phyloP scores from a whole-genome alignment of 2,329 filamentous ascomycete species.

The Hymenoscyphus fraxineus region DNA sequence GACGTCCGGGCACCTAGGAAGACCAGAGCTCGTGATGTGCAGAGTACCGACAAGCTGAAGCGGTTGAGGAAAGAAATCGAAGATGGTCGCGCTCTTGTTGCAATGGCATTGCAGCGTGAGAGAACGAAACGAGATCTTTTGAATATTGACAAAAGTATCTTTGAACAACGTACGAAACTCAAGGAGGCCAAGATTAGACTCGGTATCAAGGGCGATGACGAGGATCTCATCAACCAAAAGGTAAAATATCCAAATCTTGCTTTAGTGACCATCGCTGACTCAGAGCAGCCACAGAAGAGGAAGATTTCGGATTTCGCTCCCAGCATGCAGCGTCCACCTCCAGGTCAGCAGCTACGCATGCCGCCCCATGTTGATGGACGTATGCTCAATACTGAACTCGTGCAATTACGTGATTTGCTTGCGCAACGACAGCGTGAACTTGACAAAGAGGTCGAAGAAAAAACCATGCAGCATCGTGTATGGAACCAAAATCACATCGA shows the following conservation, averaged over 20 bases:
- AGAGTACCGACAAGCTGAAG: slow-evolving; percentile 91
- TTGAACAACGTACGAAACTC: slow-evolving; percentile 75
- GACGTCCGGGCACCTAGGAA: slow-evolving; percentile 94
- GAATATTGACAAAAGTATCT: slow-evolving; percentile 70
- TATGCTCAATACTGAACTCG: slow-evolving; percentile 72
- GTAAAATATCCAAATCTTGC: slow-evolving; percentile 49
- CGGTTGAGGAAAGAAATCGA: slow-evolving; percentile 87
- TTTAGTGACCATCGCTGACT: slow-evolving; percentile 20
- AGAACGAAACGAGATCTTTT: slow-evolving; percentile 73
- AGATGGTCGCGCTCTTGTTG: slow-evolving; percentile 76
- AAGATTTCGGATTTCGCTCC: slow-evolving; percentile 55
- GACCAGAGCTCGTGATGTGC: slow-evolving; percentile 87
- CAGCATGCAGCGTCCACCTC: slow-evolving; percentile 53
- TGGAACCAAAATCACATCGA: slow-evolving; percentile 93
- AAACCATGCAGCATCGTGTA: slow-evolving; percentile 80
- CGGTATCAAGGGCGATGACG: slow-evolving; percentile 87
- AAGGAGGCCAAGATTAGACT: slow-evolving; percentile 87
- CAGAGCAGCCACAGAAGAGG: slow-evolving; percentile 62
- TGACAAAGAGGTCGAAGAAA: slow-evolving; percentile 76
- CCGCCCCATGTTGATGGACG: slow-evolving; percentile 68
- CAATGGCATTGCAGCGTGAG: slow-evolving; percentile 76
- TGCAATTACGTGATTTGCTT: slow-evolving; percentile 70
- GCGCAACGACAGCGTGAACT: slow-evolving; percentile 80
- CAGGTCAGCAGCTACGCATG: slow-evolving; percentile 61
- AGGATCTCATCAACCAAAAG: slow-evolving; percentile 86